Percentiles rank a stretch among this genome's conserved stretches.
These are phyloP conservation scores for Melampsora americana DNA, from an alignment of 1,284 basidiomycete genomes.

Conservation along the genomic window DNA sequence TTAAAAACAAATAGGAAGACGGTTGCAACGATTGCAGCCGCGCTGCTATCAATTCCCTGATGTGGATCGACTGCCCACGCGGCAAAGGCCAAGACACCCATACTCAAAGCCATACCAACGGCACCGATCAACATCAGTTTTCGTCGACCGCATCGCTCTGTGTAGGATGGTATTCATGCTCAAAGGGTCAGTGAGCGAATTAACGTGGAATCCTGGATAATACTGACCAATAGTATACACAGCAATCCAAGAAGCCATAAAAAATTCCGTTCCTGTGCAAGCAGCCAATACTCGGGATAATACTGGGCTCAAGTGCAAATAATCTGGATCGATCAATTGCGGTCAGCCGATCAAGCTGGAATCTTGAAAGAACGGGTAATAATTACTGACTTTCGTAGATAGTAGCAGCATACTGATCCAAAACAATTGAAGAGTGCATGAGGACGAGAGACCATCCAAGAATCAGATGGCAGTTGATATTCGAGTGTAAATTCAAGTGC, in stretches of 20 bases:
- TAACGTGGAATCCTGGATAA: background rate
- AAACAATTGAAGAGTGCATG: background rate
- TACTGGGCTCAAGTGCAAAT: conserved; percentile 63
- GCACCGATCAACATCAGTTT: conserved; percentile 69
- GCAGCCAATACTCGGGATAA: conserved; percentile 67
- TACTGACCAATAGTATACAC: conserved; percentile 37
- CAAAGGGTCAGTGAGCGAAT: background rate
- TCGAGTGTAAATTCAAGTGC: background rate
- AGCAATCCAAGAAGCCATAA: conserved; percentile 58
- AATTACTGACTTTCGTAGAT: conserved; percentile 50
- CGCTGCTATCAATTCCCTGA: conserved; percentile 55
- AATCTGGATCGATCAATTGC: conserved; percentile 56
- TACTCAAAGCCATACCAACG: conserved; percentile 63
- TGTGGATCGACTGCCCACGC: conserved; percentile 51
- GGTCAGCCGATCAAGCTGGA: background rate
- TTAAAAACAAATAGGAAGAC: conserved; percentile 67
- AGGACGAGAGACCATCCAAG: conserved; percentile 32
- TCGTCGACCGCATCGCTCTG: conserved; percentile 63
- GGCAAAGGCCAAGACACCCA: conserved; percentile 63
- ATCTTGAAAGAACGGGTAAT: background rate
- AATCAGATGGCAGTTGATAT: conserved; percentile 51
- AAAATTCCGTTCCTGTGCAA: conserved; percentile 70
- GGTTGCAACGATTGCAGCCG: conserved; percentile 61
- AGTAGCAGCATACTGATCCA: conserved; percentile 47
- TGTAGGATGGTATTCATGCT: conserved; percentile 56